phyloP scores from a whole-genome alignment of 2,329 filamentous ascomycete species.

The Aspergillus niger region DNA sequence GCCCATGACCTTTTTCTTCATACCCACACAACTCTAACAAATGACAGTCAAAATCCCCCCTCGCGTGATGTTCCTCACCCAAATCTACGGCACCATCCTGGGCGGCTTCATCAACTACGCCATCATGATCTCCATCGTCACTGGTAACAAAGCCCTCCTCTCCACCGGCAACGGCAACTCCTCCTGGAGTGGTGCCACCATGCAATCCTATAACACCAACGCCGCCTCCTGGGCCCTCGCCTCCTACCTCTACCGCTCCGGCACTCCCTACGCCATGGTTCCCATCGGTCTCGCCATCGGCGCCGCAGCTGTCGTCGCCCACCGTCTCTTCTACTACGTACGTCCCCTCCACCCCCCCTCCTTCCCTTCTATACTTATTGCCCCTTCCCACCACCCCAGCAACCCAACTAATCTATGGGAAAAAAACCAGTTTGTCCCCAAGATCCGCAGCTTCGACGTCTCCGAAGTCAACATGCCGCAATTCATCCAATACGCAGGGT shows the following conservation, averaged over 20 bases:
- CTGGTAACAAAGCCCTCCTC: constrained; percentile 52
- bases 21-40: background rate
- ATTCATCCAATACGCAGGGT: constrained; percentile 10
- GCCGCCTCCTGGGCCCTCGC: constrained; percentile 52
- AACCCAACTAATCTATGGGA: background rate
- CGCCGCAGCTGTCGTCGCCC: constrained; percentile 46
- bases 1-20: background rate
- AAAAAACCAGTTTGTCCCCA: background rate
- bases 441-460: constrained; percentile 18
- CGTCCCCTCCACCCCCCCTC: background rate
- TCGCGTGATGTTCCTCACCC: constrained; percentile 58
- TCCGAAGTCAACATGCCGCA: constrained; percentile 18
- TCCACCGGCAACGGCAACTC: constrained; percentile 49
- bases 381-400: no score
- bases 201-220: constrained; percentile 48
- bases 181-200: constrained; percentile 56
- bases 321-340: constrained; percentile 35
- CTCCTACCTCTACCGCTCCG: constrained; percentile 54
- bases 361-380: no score
- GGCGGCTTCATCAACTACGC: constrained; percentile 59
- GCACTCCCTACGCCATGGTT: constrained; percentile 50
- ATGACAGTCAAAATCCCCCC: constrained; percentile 56
- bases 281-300: constrained; percentile 56
- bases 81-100: constrained; percentile 58
- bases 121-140: constrained; percentile 59